Evolutionary conservation across 805 yeast genomes (phyloP), one percentile per base, ranked within the genome.

Genomic region (Saccharomycopsis capsularis): DNA sequence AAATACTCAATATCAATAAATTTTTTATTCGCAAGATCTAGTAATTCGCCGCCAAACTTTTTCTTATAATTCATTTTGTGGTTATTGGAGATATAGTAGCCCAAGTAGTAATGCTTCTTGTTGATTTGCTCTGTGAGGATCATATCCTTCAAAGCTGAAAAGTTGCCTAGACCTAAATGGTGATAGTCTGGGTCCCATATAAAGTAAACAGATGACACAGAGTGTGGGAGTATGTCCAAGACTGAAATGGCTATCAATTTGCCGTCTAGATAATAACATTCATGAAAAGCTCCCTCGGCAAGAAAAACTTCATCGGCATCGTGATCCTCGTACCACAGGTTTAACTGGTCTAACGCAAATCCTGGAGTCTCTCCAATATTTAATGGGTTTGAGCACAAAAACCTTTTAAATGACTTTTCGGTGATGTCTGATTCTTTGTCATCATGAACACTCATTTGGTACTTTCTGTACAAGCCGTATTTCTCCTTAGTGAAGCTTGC

Each of bases 151-250:
- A 88, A 58, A 0, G 86, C 91, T 52, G 89, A 80, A 1, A 89
- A 61, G 23, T 86, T 86, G 0, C 97, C 97, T 27, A 89, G 62
- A 0, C 86, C 82, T 56, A 81, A 66, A 45, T 76, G 71, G 3
- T 81, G 79, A 59, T 71, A 82, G 47, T 80, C 90, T 0, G 95
- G 93, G 60, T 88, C 90, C 85, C 93, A 87, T 11, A 89, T 78
- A 60, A 90, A 85, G 61, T 90, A 89, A 1, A 90, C 90, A 0
- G 95, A 81, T 0, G 96, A 87, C 0, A 90, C 62, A 0, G 86
- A 83, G 23, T 76, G 63, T 0, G 95, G 95, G 30, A 90, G 63
- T 19, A 89, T 66, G 63, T 89, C 97, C 27, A 84, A 59, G 1
- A 89, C 86, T 0, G 85, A 85, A 32, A 89, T 65, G 0, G 91